Conservation (phyloP, 176 grass and related monocot genomes). For the Bromus sterilis region DNA sequence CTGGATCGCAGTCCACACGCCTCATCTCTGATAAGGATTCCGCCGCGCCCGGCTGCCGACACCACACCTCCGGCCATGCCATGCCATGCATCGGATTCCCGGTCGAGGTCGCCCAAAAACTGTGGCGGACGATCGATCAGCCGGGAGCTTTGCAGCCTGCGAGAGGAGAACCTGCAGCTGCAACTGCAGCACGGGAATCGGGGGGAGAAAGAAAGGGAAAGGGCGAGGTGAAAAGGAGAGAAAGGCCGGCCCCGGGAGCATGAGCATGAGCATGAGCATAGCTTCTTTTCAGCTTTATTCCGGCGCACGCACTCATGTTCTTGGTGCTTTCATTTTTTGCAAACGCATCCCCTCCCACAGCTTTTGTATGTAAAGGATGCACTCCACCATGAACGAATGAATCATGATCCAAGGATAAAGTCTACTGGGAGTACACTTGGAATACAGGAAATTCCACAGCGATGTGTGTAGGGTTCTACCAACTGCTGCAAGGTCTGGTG, state of each 20-base stretch:
- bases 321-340: not conserved
- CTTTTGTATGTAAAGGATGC: not conserved
- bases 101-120: not conserved
- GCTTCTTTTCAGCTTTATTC: constrained; percentile 42
- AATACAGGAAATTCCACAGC: not conserved
- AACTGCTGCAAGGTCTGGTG: not conserved
- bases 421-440: not conserved
- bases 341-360: not conserved
- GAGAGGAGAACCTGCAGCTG: not conserved
- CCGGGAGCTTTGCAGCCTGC: not conserved
- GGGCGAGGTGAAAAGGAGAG: constrained; percentile 2
- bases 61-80: not conserved
- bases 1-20: too few relatives aligned
- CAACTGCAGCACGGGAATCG: constrained; percentile 4
- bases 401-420: not conserved
- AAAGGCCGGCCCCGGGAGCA: not conserved
- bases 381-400: not conserved
- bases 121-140: not conserved
- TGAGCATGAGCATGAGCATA: not conserved
- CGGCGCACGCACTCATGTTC: constrained; percentile 13
- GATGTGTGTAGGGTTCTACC: too few relatives aligned
- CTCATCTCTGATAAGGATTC: too few relatives aligned
- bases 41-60: not conserved
- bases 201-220: not conserved
- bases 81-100: not conserved